Conservation (phyloP, 2,329 filamentous ascomycete species). For the Aureobasidium musti region DNA sequence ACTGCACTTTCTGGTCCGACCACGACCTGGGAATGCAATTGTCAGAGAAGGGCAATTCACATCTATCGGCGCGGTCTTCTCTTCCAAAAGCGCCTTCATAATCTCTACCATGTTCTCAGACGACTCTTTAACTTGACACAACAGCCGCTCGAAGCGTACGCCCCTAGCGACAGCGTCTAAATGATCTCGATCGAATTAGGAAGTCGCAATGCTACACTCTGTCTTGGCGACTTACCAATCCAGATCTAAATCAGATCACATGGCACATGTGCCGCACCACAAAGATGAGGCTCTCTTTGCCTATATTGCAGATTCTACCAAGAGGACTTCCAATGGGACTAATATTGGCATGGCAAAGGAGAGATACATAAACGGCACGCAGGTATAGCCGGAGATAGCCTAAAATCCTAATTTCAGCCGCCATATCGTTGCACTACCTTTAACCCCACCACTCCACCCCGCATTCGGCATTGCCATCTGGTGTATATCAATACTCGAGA, state of each 20-base stretch:
- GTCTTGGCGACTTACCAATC: background rate
- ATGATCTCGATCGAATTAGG: background rate
- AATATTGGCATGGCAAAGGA: too few relatives aligned
- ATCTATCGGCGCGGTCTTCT: too few relatives aligned
- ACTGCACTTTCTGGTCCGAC: too few relatives aligned
- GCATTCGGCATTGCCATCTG: background rate
- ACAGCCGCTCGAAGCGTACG: background rate
- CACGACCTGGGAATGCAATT: too few relatives aligned
- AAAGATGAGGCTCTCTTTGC: background rate
- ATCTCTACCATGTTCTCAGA: background rate
- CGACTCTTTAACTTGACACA: background rate
- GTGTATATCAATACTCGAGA: background rate
- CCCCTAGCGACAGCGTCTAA: too few relatives aligned
- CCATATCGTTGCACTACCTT: background rate
- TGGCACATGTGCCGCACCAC: background rate
- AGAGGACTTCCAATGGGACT: too few relatives aligned
- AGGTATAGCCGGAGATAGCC: conserved; percentile 19
- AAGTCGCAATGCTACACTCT: background rate
- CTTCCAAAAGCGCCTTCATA: too few relatives aligned
- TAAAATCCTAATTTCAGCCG: conserved; percentile 17
- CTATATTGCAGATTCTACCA: background rate
- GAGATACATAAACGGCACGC: too few relatives aligned
- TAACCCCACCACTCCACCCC: conserved; percentile 1
- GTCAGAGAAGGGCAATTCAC: too few relatives aligned
- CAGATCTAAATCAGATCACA: too few relatives aligned